Conservation (phyloP, 192 early-diverging fungal genomes). For the Linderina pennispora region DNA sequence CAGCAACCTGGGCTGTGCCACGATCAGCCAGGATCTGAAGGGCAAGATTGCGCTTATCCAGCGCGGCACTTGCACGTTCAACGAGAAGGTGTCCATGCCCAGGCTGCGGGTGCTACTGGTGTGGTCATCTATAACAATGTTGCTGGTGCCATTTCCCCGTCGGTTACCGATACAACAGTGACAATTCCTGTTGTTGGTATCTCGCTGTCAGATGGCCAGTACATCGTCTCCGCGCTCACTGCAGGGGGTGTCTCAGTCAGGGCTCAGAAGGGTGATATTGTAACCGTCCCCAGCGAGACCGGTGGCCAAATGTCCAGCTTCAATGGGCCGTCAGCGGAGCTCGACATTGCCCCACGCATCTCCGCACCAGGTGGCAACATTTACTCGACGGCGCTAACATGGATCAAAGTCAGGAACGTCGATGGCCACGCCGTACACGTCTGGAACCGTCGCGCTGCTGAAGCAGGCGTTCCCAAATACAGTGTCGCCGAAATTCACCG, state of each 20-base stretch:
- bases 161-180: conserved; percentile 3
- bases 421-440: conserved; percentile 73
- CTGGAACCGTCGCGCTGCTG: conserved; percentile 63
- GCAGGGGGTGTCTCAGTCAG: background rate
- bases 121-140: conserved; percentile 47
- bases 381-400: conserved; percentile 48
- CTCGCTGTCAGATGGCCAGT: conserved; percentile 29
- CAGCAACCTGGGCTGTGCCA: conserved; percentile 15
- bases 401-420: conserved; percentile 66
- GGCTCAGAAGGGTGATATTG: conserved; percentile 22
- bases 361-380: conserved; percentile 66
- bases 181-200: conserved; percentile 42
- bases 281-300: conserved; percentile 13
- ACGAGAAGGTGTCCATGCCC: conserved; percentile 38
- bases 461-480: conserved; percentile 46
- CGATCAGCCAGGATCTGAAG: background rate
- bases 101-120: conserved; percentile 48
- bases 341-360: conserved; percentile 54
- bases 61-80: conserved; percentile 46
- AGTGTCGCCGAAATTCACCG: conserved; percentile 12
- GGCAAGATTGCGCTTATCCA: conserved; percentile 44
- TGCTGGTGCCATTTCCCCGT: conserved; percentile 19
- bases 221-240: conserved; percentile 10
- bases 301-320: conserved; percentile 52
- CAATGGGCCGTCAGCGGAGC: conserved; percentile 58